These are phyloP conservation scores for Helminthosporium solani DNA, from an alignment of 2,329 filamentous ascomycete species.

Conservation along the genomic window DNA sequence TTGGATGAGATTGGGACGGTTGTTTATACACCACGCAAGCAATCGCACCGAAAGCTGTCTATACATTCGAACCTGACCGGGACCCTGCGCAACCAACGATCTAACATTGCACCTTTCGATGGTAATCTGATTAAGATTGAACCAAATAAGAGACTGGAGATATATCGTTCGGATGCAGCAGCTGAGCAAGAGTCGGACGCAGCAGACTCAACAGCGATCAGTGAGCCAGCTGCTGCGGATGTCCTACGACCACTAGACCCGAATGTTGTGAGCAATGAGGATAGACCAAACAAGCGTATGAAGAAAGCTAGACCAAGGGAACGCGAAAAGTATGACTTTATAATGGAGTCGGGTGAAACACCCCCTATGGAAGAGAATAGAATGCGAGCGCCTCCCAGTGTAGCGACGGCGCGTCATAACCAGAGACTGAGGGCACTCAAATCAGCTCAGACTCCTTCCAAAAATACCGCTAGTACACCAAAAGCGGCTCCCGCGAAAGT, in stretches of 20 bases:
- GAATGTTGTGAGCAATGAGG: conserved; percentile 23
- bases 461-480: conserved; percentile 6
- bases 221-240: conserved; percentile 17
- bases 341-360: conserved; percentile 32
- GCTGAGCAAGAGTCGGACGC: background rate
- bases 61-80: conserved; percentile 15
- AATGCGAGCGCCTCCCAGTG: conserved; percentile 18
- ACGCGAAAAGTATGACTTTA: conserved; percentile 13
- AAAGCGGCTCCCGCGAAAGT: conserved; percentile 14
- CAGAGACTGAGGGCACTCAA: conserved; percentile 18
- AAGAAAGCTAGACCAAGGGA: conserved; percentile 11
- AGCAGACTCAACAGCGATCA: conserved; percentile 21
- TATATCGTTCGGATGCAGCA: background rate
- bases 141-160: background rate
- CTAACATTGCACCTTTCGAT: conserved; percentile 29
- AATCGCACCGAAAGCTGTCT: conserved; percentile 6
- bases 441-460: conserved; percentile 15
- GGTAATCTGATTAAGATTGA: conserved; percentile 22
- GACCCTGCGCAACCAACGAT: conserved; percentile 27
- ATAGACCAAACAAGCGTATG: conserved; percentile 21
- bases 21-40: conserved; percentile 34
- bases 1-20: conserved; percentile 42
- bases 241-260: conserved; percentile 27
- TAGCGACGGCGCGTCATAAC: conserved; percentile 30
- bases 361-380: conserved; percentile 16